Evolutionary conservation across 2,329 filamentous ascomycete genomes (phyloP).

Genomic region (Helicocarpus griseus): DNA sequence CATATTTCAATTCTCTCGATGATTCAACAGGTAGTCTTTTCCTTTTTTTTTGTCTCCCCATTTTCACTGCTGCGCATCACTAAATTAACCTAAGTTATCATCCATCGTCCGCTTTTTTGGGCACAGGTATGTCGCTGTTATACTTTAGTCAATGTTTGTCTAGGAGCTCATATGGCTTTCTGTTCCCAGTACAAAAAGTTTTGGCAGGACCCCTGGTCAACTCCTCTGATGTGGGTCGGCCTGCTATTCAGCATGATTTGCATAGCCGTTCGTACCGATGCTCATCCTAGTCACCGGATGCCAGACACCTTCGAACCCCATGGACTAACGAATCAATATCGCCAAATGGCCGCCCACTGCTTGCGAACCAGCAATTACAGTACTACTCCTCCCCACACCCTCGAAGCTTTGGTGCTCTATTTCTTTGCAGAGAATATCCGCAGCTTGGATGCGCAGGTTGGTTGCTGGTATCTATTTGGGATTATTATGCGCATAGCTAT

Average conservation of each 20-base stretch:
- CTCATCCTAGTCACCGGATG: not conserved
- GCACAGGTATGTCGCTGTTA: constrained; percentile 17
- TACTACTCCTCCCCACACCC: constrained; percentile 40
- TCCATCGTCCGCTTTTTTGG: constrained; percentile 21
- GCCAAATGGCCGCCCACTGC: constrained; percentile 40
- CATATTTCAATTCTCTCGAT: constrained; percentile 24
- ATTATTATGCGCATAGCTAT: constrained; percentile 51
- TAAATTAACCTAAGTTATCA: constrained; percentile 12
- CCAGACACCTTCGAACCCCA: not conserved
- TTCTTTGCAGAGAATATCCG: constrained; percentile 45
- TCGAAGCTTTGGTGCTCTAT: constrained; percentile 49
- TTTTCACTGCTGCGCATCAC: constrained; percentile 15
- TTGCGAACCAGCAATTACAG: constrained; percentile 46
- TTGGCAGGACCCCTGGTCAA: constrained; percentile 30
- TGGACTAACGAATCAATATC: constrained; percentile 13
- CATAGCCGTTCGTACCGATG: constrained; percentile 10
- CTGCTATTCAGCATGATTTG: constrained; percentile 34
- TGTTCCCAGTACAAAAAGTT: constrained; percentile 31
- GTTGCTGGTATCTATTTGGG: constrained; percentile 45
- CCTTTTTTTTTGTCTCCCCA: constrained; percentile 13
- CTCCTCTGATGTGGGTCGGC: constrained; percentile 36
- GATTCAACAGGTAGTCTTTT: constrained; percentile 13
- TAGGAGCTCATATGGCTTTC: not conserved
- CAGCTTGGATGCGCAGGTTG: constrained; percentile 43
- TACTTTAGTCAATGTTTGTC: constrained; percentile 7